These are phyloP conservation scores for Candida ipomoeae DNA, from an alignment of 805 yeast genomes.

Conservation along the genomic window DNA sequence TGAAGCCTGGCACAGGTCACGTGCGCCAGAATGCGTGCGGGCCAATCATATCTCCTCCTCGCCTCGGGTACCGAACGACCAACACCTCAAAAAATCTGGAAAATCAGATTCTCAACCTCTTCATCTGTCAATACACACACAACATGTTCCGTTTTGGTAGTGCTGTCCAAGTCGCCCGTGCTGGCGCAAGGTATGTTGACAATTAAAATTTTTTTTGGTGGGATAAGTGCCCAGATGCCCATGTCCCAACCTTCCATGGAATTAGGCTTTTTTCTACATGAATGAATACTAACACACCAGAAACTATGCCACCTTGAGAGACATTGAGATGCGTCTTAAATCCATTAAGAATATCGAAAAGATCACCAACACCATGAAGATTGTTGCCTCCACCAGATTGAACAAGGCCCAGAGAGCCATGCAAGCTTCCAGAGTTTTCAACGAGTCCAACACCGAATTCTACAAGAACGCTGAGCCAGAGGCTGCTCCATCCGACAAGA, in stretches of 20 bases:
- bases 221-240: neutral
- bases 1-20: constrained; percentile 7
- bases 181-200: constrained; percentile 48
- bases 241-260: too few species aligned
- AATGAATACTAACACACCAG: constrained; percentile 39
- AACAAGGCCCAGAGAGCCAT: constrained; percentile 94
- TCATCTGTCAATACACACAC: constrained; percentile 14
- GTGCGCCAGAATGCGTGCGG: constrained; percentile 8
- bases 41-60: constrained; percentile 17
- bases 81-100: constrained; percentile 16
- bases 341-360: constrained; percentile 98
- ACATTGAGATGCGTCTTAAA: constrained; percentile 96
- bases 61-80: constrained; percentile 21
- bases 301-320: constrained; percentile 97
- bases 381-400: constrained; percentile 97
- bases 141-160: constrained; percentile 55
- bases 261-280: neutral
- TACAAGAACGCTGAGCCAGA: constrained; percentile 78
- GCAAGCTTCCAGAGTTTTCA: constrained; percentile 80
- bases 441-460: constrained; percentile 73
- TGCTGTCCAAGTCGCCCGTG: constrained; percentile 48
- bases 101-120: constrained; percentile 1
- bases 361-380: constrained; percentile 99
- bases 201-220: neutral
- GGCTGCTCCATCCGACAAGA: constrained; percentile 52